Conservation (phyloP, 495 filamentous ascomycete genomes). For the Stereocaulon alpinum region DNA sequence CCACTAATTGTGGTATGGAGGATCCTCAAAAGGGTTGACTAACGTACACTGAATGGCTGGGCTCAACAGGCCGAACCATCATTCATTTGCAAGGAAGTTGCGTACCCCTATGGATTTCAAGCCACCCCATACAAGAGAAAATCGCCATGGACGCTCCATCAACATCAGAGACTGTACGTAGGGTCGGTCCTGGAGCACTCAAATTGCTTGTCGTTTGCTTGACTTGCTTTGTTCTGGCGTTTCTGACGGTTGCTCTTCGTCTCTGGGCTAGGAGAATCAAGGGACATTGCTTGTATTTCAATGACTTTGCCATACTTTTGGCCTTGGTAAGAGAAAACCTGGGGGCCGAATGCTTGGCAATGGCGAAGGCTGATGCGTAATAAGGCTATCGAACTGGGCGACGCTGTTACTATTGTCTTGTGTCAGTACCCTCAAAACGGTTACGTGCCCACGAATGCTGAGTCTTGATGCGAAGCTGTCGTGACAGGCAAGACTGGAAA, state of each 20-base stretch:
- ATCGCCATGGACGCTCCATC: background rate
- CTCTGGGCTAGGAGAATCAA: slow-evolving; percentile 8
- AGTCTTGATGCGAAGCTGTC: background rate
- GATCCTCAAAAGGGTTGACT: background rate
- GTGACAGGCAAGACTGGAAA: background rate
- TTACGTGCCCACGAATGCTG: background rate
- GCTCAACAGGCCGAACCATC: background rate
- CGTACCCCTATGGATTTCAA: background rate
- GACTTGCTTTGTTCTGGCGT: background rate
- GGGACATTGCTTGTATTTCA: background rate
- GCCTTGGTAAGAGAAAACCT: background rate
- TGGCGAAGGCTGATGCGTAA: background rate
- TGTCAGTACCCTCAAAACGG: background rate
- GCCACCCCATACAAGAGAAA: background rate
- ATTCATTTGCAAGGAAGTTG: background rate
- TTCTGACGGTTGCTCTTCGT: background rate
- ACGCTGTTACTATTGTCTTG: background rate
- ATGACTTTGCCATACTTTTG: slow-evolving; percentile 5
- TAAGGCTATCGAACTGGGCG: background rate
- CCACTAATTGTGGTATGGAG: background rate
- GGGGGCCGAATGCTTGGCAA: background rate
- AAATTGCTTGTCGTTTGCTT: background rate
- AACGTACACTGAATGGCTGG: background rate
- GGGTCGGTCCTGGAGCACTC: background rate
- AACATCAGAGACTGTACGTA: background rate